These are phyloP conservation scores for Chlamydomonas asymmetrica DNA, from an alignment of 139 green algal species.

Conservation along the genomic window DNA sequence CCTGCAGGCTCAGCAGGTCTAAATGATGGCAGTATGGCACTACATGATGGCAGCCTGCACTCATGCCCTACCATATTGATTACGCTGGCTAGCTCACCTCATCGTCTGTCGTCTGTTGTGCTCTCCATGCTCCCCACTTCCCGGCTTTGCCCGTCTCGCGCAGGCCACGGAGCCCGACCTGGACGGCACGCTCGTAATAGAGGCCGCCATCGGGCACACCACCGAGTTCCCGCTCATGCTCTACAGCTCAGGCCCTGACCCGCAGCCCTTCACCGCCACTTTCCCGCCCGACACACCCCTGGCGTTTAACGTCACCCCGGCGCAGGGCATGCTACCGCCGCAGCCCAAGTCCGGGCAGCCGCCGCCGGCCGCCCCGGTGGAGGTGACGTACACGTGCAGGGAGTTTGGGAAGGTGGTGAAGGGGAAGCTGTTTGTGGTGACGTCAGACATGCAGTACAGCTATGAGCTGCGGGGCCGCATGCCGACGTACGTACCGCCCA, in stretches of 20 bases:
- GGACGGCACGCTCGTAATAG: conserved; percentile 48
- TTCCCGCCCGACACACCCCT: conserved; percentile 55
- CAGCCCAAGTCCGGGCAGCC: conserved; percentile 8
- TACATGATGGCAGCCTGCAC: too few relatives aligned
- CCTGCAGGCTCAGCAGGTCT: too few relatives aligned
- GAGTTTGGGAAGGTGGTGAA: conserved; percentile 57
- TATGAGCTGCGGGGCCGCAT: conserved; percentile 53
- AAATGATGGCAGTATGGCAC: too few relatives aligned
- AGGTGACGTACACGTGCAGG: conserved; percentile 50
- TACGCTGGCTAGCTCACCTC: too few relatives aligned
- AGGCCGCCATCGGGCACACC: conserved; percentile 46
- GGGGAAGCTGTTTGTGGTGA: conserved; percentile 51
- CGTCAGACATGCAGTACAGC: conserved; percentile 49
- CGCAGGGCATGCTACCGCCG: conserved; percentile 30
- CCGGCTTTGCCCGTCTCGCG: background rate
- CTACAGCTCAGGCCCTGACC: conserved; percentile 19
- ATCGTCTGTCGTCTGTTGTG: too few relatives aligned
- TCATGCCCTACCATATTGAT: too few relatives aligned
- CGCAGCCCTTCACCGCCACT: conserved; percentile 45
- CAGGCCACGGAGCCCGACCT: conserved; percentile 49
- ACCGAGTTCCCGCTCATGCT: conserved; percentile 27
- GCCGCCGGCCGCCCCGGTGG: conserved; percentile 24
- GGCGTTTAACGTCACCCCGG: conserved; percentile 47
- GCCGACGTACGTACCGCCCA: conserved; percentile 51
- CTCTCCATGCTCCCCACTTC: too few relatives aligned